Conservation (phyloP, 495 filamentous ascomycete species). For the Oleoguttula mirabilis region DNA sequence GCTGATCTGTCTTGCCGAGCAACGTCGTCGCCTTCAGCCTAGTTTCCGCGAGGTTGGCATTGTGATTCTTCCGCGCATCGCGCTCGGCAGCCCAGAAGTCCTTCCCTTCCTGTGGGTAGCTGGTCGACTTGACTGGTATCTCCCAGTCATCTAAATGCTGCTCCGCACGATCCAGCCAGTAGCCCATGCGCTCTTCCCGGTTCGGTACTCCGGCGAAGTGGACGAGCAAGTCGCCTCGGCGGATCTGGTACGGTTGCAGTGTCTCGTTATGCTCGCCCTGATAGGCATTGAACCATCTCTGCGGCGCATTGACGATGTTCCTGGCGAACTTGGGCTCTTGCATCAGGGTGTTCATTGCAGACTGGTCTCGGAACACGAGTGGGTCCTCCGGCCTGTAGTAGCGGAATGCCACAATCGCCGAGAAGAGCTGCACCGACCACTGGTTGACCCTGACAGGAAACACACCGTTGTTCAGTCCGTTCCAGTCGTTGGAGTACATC, state of each 20-base stretch:
- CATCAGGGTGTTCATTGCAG: conserved; percentile 26
- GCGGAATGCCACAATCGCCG: conserved; percentile 34
- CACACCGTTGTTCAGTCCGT: conserved; percentile 45
- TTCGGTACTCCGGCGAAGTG: conserved; percentile 29
- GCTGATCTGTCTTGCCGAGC: conserved; percentile 15
- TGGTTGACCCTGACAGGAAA: conserved; percentile 39
- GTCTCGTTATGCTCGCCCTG: conserved; percentile 25
- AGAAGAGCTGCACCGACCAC: conserved; percentile 41
- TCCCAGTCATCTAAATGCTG: conserved; percentile 33
- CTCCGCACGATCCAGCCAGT: conserved; percentile 28
- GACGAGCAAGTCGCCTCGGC: conserved; percentile 29
- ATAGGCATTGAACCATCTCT: conserved; percentile 35
- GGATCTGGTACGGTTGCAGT: conserved; percentile 23
- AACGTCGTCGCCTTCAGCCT: conserved; percentile 13
- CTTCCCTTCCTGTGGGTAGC: conserved; percentile 27
- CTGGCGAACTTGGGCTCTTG: conserved; percentile 25
- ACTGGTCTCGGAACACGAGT: conserved; percentile 32
- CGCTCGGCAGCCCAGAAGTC: conserved; percentile 29
- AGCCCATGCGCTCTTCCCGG: conserved; percentile 25
- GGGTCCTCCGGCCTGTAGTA: conserved; percentile 31
- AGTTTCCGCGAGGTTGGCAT: conserved; percentile 8
- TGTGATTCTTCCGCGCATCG: conserved; percentile 8
- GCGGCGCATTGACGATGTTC: conserved; percentile 23
- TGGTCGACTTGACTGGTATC: conserved; percentile 27
- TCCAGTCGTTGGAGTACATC: conserved; percentile 39